Evolutionary conservation across 164 flowering plant species (phyloP).

Genomic region (Piper longum): DNA sequence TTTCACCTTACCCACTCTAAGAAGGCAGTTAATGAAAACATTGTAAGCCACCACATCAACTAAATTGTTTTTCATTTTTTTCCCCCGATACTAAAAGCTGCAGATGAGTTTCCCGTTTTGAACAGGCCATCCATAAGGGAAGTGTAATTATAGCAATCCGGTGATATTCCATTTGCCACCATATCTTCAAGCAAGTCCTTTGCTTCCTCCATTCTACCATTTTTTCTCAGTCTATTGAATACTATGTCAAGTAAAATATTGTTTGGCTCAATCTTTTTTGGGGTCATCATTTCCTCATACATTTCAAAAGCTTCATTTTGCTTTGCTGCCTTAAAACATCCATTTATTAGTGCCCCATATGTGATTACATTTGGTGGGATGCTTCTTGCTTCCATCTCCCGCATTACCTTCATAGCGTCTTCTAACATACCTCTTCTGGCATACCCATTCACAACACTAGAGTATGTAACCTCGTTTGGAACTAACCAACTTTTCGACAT

Average conservation of each 20-base stretch:
- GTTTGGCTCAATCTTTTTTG: slow-evolving; percentile 38
- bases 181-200: slow-evolving; percentile 30
- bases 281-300: slow-evolving; percentile 44
- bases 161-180: slow-evolving; percentile 38
- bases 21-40: slow-evolving; percentile 62
- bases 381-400: slow-evolving; percentile 32
- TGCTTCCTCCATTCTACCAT: slow-evolving; percentile 52
- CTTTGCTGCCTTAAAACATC: slow-evolving; percentile 52
- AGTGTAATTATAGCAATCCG: slow-evolving; percentile 69
- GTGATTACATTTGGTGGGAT: slow-evolving; percentile 45
- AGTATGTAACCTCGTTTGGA: slow-evolving; percentile 51
- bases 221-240: slow-evolving; percentile 52
- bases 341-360: slow-evolving; percentile 55
- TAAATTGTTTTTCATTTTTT: slow-evolving; percentile 41
- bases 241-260: slow-evolving; percentile 47
- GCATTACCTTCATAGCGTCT: slow-evolving; percentile 34
- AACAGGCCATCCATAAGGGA: slow-evolving; percentile 76
- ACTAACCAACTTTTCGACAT: slow-evolving; percentile 37
- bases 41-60: slow-evolving; percentile 64
- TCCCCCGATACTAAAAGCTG: slow-evolving; percentile 46
- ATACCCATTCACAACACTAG: slow-evolving; percentile 60
- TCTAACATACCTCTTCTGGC: slow-evolving; percentile 48
- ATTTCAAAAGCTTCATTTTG: slow-evolving; percentile 34
- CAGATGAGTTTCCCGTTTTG: slow-evolving; percentile 50
- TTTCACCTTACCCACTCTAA: slow-evolving; percentile 31